phyloP scores from a whole-genome alignment of 2,329 filamentous ascomycete species.

The Chrysosporium keratinophilum region DNA sequence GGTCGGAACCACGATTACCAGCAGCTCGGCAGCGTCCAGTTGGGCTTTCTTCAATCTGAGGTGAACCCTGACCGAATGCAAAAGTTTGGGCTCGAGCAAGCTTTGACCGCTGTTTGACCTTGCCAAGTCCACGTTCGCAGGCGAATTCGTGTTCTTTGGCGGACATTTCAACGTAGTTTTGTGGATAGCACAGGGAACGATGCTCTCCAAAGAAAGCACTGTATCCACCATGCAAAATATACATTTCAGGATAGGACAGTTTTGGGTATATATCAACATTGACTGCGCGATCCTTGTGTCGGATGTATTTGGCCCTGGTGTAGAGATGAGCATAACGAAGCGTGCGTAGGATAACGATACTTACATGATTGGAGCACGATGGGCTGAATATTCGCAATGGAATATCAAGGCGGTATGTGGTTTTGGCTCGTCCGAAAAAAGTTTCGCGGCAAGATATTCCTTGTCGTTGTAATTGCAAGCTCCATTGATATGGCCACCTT shows the following conservation, averaged over 20 bases:
- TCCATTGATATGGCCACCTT: conserved; percentile 86
- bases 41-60: conserved; percentile 53
- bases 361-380: conserved; percentile 85
- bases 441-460: conserved; percentile 65
- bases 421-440: conserved; percentile 58
- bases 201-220: conserved; percentile 80
- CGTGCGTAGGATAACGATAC: conserved; percentile 16
- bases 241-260: conserved; percentile 91
- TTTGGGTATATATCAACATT: conserved; percentile 80
- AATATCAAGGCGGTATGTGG: conserved; percentile 76
- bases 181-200: conserved; percentile 72
- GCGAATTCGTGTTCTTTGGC: conserved; percentile 83
- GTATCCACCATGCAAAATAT: conserved; percentile 94
- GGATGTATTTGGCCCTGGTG: conserved; percentile 68
- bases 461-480: conserved; percentile 97
- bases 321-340: conserved; percentile 10
- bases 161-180: conserved; percentile 95
- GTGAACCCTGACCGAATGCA: conserved; percentile 70
- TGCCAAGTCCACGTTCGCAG: conserved; percentile 89
- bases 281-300: conserved; percentile 71
- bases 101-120: conserved; percentile 79
- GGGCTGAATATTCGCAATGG: conserved; percentile 97
- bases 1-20: conserved; percentile 24
- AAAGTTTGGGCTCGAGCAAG: conserved; percentile 84
- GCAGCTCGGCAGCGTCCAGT: conserved; percentile 40